Evolutionary conservation across 345 rosid species (phyloP).

Genomic region (Lepidium didymum): DNA sequence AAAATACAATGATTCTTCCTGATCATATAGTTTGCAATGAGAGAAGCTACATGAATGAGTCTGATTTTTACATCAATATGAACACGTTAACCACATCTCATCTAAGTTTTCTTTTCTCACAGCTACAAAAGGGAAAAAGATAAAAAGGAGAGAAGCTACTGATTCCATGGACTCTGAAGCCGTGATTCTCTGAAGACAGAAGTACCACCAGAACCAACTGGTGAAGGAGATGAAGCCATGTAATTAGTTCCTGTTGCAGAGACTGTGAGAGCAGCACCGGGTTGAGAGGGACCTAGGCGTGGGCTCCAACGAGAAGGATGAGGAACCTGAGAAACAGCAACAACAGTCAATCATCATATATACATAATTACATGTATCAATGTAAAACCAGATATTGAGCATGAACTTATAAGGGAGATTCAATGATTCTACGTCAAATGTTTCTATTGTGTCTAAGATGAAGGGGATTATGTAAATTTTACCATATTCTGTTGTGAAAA

Average conservation of each 20-base stretch:
- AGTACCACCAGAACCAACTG: constrained; percentile 91
- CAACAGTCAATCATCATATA: background rate
- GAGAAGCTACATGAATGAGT: background rate
- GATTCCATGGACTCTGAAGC: constrained; percentile 82
- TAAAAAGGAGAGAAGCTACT: background rate
- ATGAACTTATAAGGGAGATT: background rate
- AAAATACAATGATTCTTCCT: background rate
- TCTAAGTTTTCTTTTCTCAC: background rate
- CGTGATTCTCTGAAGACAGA: constrained; percentile 68
- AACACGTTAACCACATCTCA: constrained; percentile 4
- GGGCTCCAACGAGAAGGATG: constrained; percentile 70
- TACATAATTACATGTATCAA: background rate
- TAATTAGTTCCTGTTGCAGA: constrained; percentile 82
- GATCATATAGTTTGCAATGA: background rate
- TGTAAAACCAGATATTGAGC: background rate
- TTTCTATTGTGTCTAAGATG: background rate
- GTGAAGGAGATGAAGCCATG: constrained; percentile 79
- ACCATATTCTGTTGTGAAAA: constrained; percentile 56
- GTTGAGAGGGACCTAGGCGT: constrained; percentile 57
- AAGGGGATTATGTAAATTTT: background rate
- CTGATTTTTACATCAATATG: constrained; percentile 11
- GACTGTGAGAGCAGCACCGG: constrained; percentile 37
- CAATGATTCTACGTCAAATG: background rate
- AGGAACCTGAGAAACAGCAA: constrained; percentile 36
- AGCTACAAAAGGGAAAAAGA: background rate